Percentiles rank a stretch among this genome's conserved stretches.
Conservation (phyloP, 257 asterid species). For the Forsythia viridissima region DNA sequence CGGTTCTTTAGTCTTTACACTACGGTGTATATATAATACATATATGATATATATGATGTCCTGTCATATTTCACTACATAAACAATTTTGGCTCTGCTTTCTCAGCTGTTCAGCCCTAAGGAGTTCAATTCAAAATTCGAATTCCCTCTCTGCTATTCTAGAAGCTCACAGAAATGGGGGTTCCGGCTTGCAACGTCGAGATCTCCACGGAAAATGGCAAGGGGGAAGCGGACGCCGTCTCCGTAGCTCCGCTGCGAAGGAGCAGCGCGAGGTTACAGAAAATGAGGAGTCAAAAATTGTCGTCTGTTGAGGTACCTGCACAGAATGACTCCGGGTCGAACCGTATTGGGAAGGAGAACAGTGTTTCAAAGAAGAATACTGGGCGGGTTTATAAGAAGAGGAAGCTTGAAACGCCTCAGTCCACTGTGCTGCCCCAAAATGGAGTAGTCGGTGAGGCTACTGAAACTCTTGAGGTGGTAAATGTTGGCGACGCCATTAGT, state of each 20-base stretch:
- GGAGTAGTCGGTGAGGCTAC: background rate
- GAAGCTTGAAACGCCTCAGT: background rate
- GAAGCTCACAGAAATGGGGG: background rate
- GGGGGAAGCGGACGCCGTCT: background rate
- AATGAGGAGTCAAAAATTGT: background rate
- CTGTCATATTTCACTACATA: background rate
- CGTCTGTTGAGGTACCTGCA: background rate
- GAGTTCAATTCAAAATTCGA: background rate
- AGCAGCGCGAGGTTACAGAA: conserved; percentile 2
- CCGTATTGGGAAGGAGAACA: background rate
- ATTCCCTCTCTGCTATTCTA: background rate
- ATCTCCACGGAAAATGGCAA: background rate
- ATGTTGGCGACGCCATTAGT: background rate
- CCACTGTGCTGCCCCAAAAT: background rate
- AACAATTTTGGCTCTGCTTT: background rate
- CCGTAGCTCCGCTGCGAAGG: background rate
- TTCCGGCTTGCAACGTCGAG: background rate
- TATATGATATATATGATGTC: background rate
- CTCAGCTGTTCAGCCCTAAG: background rate
- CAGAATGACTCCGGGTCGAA: background rate
- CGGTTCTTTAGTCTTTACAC: no score
- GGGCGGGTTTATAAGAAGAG: background rate
- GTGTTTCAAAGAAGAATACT: background rate
- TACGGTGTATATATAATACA: no score
- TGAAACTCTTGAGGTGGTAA: background rate